Percentiles rank a stretch among this genome's conserved stretches.
Evolutionary conservation across 2,329 filamentous ascomycete species (phyloP).

Genomic region (Colletotrichum neosansevieriae): DNA sequence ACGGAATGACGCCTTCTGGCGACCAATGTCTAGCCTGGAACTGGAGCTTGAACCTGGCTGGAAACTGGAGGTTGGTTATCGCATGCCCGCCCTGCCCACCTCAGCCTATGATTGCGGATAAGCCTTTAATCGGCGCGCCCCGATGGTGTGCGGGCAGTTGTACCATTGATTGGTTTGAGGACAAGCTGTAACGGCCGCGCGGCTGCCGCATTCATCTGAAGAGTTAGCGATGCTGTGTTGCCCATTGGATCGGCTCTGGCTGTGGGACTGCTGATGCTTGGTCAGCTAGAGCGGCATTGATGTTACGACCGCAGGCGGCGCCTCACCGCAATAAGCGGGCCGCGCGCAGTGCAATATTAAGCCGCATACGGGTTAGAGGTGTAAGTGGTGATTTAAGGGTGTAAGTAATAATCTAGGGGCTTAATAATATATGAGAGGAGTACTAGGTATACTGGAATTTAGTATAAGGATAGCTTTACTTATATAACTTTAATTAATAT

Average conservation of each 20-base stretch:
- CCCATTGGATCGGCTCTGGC: background rate
- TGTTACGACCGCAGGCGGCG: no score
- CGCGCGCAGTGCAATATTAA: no score
- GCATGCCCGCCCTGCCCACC: no score
- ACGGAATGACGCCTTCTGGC: background rate
- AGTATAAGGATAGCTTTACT: no score
- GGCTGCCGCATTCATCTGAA: background rate
- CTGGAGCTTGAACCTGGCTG: background rate
- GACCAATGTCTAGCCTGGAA: background rate
- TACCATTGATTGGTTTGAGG: background rate
- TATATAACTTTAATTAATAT: no score
- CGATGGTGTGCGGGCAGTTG: background rate
- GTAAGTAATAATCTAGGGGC: no score
- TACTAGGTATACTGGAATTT: no score
- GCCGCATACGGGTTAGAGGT: no score
- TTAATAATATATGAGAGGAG: no score
- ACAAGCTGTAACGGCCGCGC: background rate
- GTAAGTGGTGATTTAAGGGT: no score
- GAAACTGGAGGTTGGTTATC: background rate
- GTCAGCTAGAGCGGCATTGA: background rate
- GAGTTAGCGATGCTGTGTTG: background rate
- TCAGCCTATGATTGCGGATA: no score
- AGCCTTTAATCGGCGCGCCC: background rate
- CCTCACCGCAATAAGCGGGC: no score
- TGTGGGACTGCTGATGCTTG: background rate